These are phyloP conservation scores for Candida maesae DNA, from an alignment of 805 yeast genomes.

Conservation along the genomic window DNA sequence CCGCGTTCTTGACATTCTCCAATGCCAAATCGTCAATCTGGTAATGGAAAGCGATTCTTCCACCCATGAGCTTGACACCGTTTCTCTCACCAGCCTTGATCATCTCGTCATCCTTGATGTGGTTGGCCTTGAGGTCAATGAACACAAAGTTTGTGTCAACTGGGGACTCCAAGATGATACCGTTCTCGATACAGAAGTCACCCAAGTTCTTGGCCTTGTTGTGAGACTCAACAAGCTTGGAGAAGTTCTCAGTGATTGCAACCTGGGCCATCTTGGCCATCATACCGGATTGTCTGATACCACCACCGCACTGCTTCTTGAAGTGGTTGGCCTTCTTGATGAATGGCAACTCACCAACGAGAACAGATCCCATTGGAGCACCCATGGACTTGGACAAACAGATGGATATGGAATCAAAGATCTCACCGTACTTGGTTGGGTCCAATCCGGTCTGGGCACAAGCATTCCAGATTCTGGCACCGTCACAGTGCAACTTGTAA, in stretches of 20 bases:
- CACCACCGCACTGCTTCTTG: slow-evolving; percentile 92
- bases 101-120: slow-evolving; percentile 14
- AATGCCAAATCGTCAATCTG: slow-evolving; percentile 22
- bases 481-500: slow-evolving; percentile 77
- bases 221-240: slow-evolving; percentile 46
- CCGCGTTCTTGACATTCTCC: slow-evolving; percentile 28
- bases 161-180: slow-evolving; percentile 61
- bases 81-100: slow-evolving; percentile 50
- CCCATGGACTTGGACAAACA: slow-evolving; percentile 90
- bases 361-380: slow-evolving; percentile 89
- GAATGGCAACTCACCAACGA: slow-evolving; percentile 61
- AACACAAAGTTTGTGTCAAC: slow-evolving; percentile 71
- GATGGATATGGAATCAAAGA: slow-evolving; percentile 82
- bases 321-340: slow-evolving; percentile 77
- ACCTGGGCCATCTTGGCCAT: slow-evolving; percentile 72
- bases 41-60: slow-evolving; percentile 62
- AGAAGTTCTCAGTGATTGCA: slow-evolving; percentile 68
- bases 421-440: slow-evolving; percentile 62
- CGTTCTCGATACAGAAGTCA: slow-evolving; percentile 44
- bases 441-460: slow-evolving; percentile 53
- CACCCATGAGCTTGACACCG: slow-evolving; percentile 56
- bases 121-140: slow-evolving; percentile 38
- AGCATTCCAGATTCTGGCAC: slow-evolving; percentile 96
- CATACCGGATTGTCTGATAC: slow-evolving; percentile 84
- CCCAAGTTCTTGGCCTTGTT: slow-evolving; percentile 48